Conservation (phyloP, 768 basidiomycete species). For the Sarcodon sp. region DNA sequence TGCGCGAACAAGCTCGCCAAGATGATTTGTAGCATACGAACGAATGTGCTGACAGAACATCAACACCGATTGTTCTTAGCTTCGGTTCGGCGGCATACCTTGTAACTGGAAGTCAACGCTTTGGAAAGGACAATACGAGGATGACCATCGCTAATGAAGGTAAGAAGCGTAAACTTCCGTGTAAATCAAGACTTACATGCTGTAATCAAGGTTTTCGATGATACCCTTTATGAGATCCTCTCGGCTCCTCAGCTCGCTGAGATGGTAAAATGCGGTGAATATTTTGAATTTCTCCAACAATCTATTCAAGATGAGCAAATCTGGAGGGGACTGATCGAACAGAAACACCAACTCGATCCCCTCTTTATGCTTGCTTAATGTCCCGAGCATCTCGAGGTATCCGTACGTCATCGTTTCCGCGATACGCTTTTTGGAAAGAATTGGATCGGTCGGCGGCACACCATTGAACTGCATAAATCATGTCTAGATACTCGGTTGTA, state of each 20-base stretch:
- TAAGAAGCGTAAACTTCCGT: slow-evolving; percentile 4
- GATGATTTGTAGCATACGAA: slow-evolving; percentile 76
- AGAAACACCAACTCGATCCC: slow-evolving; percentile 65
- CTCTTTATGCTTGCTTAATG: slow-evolving; percentile 76
- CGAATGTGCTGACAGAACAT: slow-evolving; percentile 56
- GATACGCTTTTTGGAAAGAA: slow-evolving; percentile 77
- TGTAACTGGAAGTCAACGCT: slow-evolving; percentile 87
- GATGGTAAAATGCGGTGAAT: slow-evolving; percentile 92
- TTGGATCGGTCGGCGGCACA: slow-evolving; percentile 58
- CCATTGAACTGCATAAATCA: slow-evolving; percentile 45
- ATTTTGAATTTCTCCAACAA: slow-evolving; percentile 85
- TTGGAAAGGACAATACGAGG: slow-evolving; percentile 88
- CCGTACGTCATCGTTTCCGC: slow-evolving; percentile 78
- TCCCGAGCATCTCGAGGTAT: slow-evolving; percentile 93
- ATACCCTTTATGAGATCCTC: slow-evolving; percentile 89
- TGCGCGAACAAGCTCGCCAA: slow-evolving; percentile 68
- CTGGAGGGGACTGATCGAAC: slow-evolving; percentile 1
- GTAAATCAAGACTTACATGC: slow-evolving; percentile 40
- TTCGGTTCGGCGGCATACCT: slow-evolving; percentile 29
- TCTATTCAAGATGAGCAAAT: slow-evolving; percentile 23
- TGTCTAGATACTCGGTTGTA: not conserved
- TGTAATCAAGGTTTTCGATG: slow-evolving; percentile 86
- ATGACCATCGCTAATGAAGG: slow-evolving; percentile 69
- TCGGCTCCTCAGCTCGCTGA: slow-evolving; percentile 81
- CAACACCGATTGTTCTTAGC: not conserved